Percentiles rank a stretch among this genome's conserved stretches.
Conservation (phyloP, 331 rosid genomes). For the Malus hybrid region DNA sequence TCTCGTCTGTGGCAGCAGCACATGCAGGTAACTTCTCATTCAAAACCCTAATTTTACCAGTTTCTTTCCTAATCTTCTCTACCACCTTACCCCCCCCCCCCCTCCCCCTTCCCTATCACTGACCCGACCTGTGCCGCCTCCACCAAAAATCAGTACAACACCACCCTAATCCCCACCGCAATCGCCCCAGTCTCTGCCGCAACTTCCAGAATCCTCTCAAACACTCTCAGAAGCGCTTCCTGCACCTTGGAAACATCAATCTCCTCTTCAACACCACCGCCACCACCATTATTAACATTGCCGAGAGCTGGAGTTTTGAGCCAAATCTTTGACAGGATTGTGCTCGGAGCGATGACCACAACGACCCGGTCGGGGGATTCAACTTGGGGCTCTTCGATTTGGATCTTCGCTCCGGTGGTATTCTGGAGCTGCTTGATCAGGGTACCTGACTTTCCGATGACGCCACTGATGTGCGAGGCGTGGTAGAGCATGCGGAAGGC, state of each 20-base stretch:
- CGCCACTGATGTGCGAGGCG: conserved; percentile 78
- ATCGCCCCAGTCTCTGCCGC: conserved; percentile 72
- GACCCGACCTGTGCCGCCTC: conserved; percentile 64
- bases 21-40: conserved; percentile 63
- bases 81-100: conserved; percentile 35
- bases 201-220: conserved; percentile 80
- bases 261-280: conserved; percentile 2
- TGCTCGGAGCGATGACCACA: conserved; percentile 33
- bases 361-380: conserved; percentile 77
- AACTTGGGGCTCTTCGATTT: conserved; percentile 51
- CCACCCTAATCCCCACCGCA: conserved; percentile 42
- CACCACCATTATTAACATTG: neutral
- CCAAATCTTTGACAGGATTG: conserved; percentile 22
- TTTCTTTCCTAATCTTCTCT: conserved; percentile 81
- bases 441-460: conserved; percentile 76
- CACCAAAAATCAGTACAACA: conserved; percentile 68
- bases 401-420: conserved; percentile 80
- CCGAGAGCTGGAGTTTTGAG: neutral
- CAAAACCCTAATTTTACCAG: conserved; percentile 63
- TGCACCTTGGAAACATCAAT: conserved; percentile 70
- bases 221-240: conserved; percentile 86
- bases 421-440: conserved; percentile 69
- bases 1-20: conserved; percentile 55
- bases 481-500: conserved; percentile 83
- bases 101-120: conserved; percentile 87